Evolutionary conservation across 148 eudicot genomes (phyloP), one percentile per base, ranked within the genome.

Genomic region (Nepenthes mirabilis): DNA sequence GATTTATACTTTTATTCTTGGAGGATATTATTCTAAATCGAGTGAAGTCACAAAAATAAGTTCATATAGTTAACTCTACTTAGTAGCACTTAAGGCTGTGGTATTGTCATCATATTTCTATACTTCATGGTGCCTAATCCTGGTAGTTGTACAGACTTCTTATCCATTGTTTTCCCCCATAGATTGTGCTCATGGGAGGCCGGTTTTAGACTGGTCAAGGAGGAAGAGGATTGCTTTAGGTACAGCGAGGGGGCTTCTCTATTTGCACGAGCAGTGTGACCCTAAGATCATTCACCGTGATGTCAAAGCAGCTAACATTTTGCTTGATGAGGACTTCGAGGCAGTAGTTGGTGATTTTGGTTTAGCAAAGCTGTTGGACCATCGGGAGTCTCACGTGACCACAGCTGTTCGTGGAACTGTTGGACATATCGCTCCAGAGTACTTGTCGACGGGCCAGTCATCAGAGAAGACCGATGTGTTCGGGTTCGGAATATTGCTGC

Each of bases 341-440:
- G 97, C 95, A 5, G 90, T 91, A 23, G 95, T 91, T 68, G 97
- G 97, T 14, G 97, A 91, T 74, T 91, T 91, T 62, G 97, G 97
- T 52, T 71, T 91, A 60, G 97, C 95, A 23, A 91, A 91, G 82
- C 81, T 87, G 58, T 69, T 91, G 79, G 95, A 91, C 71, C 93
- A 85, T 68, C 75, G 77, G 2, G 97, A 87, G 47, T 83, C 97
- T 52, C 97, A 91, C 58, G 97, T 91, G 37, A 87, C 89, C 11
- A 90, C 97, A 8, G 95, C 97, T 1, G 97, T 90, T 32, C 84
- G 97, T 60, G 97, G 97, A 61, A 90, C 97, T 13, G 82, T 91
- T 48, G 97, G 97, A 61, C 95, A 91, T 76, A 91, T 91, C 57
- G 97, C 97, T 59, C 97, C 97, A 0, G 97, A 91, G 69, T 91